Conservation (phyloP, 306 rosid genomes). For the Dryas alaskensis region DNA sequence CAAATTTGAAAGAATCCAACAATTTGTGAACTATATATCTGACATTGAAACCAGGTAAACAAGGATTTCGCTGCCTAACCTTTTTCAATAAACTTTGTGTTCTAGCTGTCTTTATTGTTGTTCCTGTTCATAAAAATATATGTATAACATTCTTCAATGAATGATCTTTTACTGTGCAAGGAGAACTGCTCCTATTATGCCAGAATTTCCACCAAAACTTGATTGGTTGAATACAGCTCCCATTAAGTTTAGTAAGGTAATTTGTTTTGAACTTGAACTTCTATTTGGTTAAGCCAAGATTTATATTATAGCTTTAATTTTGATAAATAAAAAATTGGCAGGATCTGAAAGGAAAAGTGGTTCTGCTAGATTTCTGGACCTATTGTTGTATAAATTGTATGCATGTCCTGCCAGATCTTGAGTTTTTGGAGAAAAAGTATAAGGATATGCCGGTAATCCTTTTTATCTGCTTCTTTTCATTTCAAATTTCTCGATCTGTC, state of each 20-base stretch:
- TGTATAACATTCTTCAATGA: constrained; percentile 18
- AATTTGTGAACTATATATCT: constrained; percentile 77
- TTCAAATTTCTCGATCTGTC: constrained; percentile 22
- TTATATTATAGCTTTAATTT: not conserved
- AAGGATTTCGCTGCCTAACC: constrained; percentile 20
- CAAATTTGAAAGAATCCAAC: constrained; percentile 61
- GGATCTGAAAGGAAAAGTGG: constrained; percentile 95
- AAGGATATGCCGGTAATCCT: constrained; percentile 77
- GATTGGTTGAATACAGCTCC: constrained; percentile 96
- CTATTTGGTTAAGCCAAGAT: constrained; percentile 26
- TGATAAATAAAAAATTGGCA: constrained; percentile 40
- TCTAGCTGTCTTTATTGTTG: not conserved
- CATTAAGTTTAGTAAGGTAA: constrained; percentile 78
- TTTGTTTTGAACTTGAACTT: constrained; percentile 26
- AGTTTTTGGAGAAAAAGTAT: constrained; percentile 83
- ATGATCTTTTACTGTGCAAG: constrained; percentile 46
- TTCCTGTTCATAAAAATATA: constrained; percentile 8
- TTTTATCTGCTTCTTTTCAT: constrained; percentile 28
- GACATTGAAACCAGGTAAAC: constrained; percentile 76
- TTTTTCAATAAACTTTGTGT: constrained; percentile 10
- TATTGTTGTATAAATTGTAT: constrained; percentile 95
- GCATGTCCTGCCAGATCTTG: constrained; percentile 95
- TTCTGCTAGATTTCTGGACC: constrained; percentile 91
- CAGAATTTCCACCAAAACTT: constrained; percentile 89
- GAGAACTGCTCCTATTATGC: constrained; percentile 65